Conservation (phyloP, 1,284 basidiomycete species). For the Moesziomyces sp. region DNA sequence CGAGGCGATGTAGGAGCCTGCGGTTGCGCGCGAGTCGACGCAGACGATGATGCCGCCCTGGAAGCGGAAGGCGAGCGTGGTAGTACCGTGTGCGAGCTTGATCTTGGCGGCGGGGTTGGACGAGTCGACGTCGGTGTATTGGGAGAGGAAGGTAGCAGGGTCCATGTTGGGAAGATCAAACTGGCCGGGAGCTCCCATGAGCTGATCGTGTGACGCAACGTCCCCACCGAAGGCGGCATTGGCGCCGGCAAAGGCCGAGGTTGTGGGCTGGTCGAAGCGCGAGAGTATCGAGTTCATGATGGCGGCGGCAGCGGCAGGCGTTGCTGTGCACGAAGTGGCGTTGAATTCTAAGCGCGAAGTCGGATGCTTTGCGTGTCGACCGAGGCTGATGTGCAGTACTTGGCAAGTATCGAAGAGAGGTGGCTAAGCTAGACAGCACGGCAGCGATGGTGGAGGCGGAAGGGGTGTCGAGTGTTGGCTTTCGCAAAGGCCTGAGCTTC, state of each 20-base stretch:
- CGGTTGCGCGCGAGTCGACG: slow-evolving; percentile 96
- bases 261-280: slow-evolving; percentile 36
- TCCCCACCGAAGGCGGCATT: slow-evolving; percentile 14
- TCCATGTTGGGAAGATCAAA: slow-evolving; percentile 58
- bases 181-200: slow-evolving; percentile 43
- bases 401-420: too few species aligned
- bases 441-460: background rate
- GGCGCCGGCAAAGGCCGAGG: slow-evolving; percentile 15
- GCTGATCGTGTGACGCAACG: slow-evolving; percentile 13
- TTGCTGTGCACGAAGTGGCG: too few species aligned
- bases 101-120: slow-evolving; percentile 72
- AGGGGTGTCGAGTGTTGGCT: background rate
- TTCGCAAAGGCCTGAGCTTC: background rate
- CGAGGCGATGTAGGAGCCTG: slow-evolving; percentile 92
- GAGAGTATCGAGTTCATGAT: slow-evolving; percentile 56
- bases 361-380: too few species aligned
- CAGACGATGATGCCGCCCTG: slow-evolving; percentile 96
- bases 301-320: slow-evolving; percentile 1
- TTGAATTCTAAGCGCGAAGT: too few species aligned
- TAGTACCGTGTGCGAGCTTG: slow-evolving; percentile 99
- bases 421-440: too few species aligned
- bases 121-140: slow-evolving; percentile 67
- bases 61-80: slow-evolving; percentile 96
- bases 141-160: slow-evolving; percentile 61
- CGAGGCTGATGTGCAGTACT: too few species aligned